Percentiles rank a stretch among this genome's conserved stretches.
These are phyloP conservation scores for Arthrobotrys sphaeroides DNA, from an alignment of 2,329 filamentous ascomycete genomes.

Conservation along the genomic window DNA sequence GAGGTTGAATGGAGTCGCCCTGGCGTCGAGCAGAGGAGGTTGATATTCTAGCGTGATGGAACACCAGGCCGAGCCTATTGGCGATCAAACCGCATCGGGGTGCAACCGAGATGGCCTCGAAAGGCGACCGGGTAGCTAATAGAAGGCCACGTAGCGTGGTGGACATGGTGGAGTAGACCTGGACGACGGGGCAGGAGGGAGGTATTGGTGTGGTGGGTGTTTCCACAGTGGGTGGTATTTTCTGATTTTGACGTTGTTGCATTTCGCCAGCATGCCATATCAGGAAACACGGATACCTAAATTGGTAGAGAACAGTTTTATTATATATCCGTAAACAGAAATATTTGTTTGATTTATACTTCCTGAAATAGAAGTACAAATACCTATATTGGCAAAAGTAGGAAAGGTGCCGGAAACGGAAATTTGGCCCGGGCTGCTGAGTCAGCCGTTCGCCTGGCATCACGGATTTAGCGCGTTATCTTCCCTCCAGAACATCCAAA, in stretches of 20 bases:
- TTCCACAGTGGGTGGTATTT: not conserved
- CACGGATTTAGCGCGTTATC: not conserved
- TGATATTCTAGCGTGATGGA: conserved; percentile 8
- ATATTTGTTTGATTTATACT: too few species aligned
- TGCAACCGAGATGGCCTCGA: not conserved
- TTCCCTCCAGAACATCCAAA: not conserved
- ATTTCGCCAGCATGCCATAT: too few species aligned
- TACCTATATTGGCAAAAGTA: too few species aligned
- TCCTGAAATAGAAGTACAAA: too few species aligned
- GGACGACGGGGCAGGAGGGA: not conserved
- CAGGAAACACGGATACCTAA: too few species aligned
- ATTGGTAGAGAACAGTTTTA: too few species aligned
- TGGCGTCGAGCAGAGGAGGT: conserved; percentile 13
- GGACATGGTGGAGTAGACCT: not conserved
- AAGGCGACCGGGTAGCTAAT: not conserved
- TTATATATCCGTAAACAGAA: too few species aligned
- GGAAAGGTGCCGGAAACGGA: not conserved
- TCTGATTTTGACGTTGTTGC: too few species aligned
- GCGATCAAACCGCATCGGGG: not conserved
- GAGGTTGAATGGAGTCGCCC: not conserved
- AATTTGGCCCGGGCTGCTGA: not conserved
- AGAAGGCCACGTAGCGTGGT: not conserved
- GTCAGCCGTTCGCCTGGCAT: not conserved
- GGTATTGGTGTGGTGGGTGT: too few species aligned
- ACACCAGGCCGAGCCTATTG: not conserved